Conservation (phyloP, 2,329 filamentous ascomycete species). For the Colletotrichum lini region DNA sequence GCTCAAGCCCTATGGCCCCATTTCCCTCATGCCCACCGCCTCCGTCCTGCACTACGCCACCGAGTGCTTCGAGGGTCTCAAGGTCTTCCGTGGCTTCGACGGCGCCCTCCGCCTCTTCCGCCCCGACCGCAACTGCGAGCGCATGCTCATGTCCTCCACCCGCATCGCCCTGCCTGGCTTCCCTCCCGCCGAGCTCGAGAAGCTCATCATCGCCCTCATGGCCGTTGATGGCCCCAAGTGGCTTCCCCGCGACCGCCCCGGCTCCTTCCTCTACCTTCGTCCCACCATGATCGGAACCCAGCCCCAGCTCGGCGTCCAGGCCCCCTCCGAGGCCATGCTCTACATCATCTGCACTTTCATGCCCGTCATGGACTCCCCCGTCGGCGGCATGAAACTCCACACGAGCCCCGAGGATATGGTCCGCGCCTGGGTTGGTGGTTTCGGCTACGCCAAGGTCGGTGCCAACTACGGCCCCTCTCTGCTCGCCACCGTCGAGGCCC, state of each 20-base stretch:
- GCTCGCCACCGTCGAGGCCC: constrained; percentile 82
- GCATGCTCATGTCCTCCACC: constrained; percentile 71
- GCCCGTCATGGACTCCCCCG: constrained; percentile 67
- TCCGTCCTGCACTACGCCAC: constrained; percentile 90
- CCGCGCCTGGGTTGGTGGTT: constrained; percentile 93
- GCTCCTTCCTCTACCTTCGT: constrained; percentile 85
- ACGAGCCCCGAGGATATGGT: constrained; percentile 87
- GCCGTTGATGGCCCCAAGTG: constrained; percentile 82
- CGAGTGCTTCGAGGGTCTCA: constrained; percentile 90
- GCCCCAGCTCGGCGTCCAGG: constrained; percentile 83
- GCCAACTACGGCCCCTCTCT: constrained; percentile 93
- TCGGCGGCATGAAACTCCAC: constrained; percentile 78
- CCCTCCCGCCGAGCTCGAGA: constrained; percentile 78
- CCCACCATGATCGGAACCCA: constrained; percentile 90
- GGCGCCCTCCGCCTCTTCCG: constrained; percentile 83
- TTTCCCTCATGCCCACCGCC: constrained; percentile 85
- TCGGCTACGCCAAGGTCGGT: constrained; percentile 92
- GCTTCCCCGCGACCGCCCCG: constrained; percentile 79
- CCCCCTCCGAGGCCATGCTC: constrained; percentile 87
- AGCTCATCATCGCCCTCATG: constrained; percentile 80
- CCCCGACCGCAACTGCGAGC: constrained; percentile 78
- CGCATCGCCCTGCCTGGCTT: constrained; percentile 84
- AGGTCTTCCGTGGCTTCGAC: constrained; percentile 85
- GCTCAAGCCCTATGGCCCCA: constrained; percentile 82
- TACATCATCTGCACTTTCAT: constrained; percentile 82